Conservation (phyloP, 176 grass and related monocot genomes). For the Guadua angustifolia region DNA sequence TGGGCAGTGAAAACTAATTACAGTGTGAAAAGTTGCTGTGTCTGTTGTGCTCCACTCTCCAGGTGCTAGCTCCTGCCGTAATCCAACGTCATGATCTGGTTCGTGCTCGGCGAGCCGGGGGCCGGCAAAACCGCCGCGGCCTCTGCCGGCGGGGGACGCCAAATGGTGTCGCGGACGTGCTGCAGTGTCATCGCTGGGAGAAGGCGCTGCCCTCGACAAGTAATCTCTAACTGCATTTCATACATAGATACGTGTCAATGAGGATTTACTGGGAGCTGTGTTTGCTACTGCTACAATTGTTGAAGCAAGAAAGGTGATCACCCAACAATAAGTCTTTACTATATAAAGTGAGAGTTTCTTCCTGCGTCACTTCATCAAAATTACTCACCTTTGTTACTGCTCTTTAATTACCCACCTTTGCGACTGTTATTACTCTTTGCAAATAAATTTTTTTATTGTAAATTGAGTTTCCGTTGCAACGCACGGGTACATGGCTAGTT, state of each 20-base stretch:
- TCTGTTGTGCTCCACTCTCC: constrained; percentile 33
- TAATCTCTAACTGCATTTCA: constrained; percentile 74
- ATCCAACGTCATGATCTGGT: constrained; percentile 58
- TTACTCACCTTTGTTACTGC: too few species aligned
- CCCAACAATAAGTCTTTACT: not conserved
- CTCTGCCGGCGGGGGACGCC: constrained; percentile 41
- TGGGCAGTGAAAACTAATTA: constrained; percentile 52
- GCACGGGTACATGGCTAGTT: too few species aligned
- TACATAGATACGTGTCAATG: constrained; percentile 34
- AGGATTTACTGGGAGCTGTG: constrained; percentile 8
- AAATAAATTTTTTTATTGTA: too few species aligned
- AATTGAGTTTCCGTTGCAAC: too few species aligned
- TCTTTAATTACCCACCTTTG: too few species aligned
- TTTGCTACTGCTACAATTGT: not conserved
- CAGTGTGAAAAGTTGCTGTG: constrained; percentile 43
- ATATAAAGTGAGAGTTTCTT: too few species aligned
- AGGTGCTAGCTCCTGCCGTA: constrained; percentile 60
- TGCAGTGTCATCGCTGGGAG: constrained; percentile 57
- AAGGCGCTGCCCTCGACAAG: constrained; percentile 63
- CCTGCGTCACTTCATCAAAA: too few species aligned
- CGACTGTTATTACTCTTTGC: too few species aligned
- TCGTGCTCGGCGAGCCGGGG: constrained; percentile 47
- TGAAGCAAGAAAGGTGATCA: constrained; percentile 4
- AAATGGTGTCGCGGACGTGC: constrained; percentile 57
- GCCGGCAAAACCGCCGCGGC: constrained; percentile 43